Base-by-base conservation (phyloP, 352 stramenopile species). In the Phytophthora sp. region DNA sequence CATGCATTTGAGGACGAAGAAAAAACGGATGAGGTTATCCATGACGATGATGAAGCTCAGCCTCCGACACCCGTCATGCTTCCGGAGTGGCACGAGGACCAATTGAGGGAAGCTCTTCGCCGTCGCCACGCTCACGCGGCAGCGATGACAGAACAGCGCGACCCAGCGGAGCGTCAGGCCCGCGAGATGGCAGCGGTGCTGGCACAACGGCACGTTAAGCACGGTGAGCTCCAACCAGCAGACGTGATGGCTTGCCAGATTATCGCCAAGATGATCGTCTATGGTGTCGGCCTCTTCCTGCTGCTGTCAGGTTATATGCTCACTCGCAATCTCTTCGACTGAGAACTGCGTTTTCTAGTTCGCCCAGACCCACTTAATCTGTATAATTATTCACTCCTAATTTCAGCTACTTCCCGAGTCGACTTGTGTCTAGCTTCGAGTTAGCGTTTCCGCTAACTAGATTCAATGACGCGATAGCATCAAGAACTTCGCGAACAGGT, bases 1-100 rank as follows among this genome's bases (percentile, higher is more conserved):
- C 69, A 68, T 42, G 82, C 82, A 13, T 91, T 91, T 44, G 53
- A 70, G 5, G 65, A 79, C 1, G 54, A 80, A 17, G 66, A 79
- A 12, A 57, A 70, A 53, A 64, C 66, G 32, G 60, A 74, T 5
- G 65, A 76, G 11, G 60, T 32, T 8, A 28, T 53, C 13, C 8
- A 66, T 20, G 54, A 42, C n/a, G 42, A 69, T 27, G 38, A 59
- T 51, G 46, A 46, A 32, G 45, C 31, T 23, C 42, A 37, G 18
- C 21, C 37, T 5, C 45, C 50, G 5, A 46, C 32, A 8, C 62
- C 72, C 5, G 76, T 84, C 49, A 27, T 88, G 20, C 66, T 88
- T 20, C 82, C 82, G 6, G 82, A 86, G 30, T 91, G 82, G 82
- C 78, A 91, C 54, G 52, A 78, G 35, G 44, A 80, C 21, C 63